A percentile compares a stretch with the other conserved stretches of the same genome.
These are phyloP conservation scores for Antitrichia curtipendula DNA, from an alignment of 225 moss, liverwort and hornwort genomes.

Conservation along the genomic window DNA sequence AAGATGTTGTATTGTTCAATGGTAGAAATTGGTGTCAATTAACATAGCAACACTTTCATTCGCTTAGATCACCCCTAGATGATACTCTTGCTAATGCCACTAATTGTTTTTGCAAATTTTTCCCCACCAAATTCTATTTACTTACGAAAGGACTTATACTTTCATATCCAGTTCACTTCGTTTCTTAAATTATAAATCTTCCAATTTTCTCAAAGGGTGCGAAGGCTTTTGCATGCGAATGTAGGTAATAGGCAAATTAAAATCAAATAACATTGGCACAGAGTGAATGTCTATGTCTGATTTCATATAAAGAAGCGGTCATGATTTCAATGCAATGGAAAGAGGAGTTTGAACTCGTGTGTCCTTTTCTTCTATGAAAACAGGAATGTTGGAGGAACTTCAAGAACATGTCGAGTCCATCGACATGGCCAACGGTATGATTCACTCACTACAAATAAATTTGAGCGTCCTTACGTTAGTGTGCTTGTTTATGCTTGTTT, in stretches of 20 bases:
- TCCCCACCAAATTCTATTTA: neutral
- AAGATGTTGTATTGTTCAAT: neutral
- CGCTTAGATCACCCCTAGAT: neutral
- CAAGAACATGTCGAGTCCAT: conserved; percentile 98
- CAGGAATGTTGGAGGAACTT: conserved; percentile 96
- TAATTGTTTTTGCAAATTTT: neutral
- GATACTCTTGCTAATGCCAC: neutral
- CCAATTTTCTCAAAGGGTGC: neutral
- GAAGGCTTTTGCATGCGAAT: neutral
- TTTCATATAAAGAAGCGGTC: neutral
- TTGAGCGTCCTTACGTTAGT: neutral
- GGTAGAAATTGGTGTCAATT: neutral
- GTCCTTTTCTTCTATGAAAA: neutral
- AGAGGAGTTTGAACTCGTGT: neutral
- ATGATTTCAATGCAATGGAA: neutral
- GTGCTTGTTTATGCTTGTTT: neutral
- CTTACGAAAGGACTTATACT: too few species aligned
- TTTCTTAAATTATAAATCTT: neutral
- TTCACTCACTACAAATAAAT: neutral
- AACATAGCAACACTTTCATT: neutral
- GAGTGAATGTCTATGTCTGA: neutral
- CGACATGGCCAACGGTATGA: conserved; percentile 79
- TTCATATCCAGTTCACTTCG: neutral
- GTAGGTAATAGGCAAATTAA: neutral
- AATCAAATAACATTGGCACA: neutral